Base-by-base conservation (phyloP, 495 filamentous ascomycete species). In the Penicillium pulvis region DNA sequence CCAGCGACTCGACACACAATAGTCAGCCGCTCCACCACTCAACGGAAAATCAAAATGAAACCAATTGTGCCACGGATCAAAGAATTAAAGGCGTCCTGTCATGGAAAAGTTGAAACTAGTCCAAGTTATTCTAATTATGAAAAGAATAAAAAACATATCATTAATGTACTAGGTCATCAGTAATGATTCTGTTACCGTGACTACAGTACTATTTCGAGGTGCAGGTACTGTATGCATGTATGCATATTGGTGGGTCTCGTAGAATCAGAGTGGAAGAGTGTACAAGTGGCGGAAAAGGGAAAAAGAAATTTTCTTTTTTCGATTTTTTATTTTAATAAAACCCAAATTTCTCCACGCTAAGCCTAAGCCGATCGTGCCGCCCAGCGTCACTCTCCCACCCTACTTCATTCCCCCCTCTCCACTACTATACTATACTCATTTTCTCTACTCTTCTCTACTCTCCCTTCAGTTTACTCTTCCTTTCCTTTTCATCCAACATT, bases 311-410 rank as follows among this genome's bases (percentile, higher is more conserved):
- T 47, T 47, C 14, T 41, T 41, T n/a, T n/a, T 47, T 47, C 44
- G 24, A 47, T 24, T 47, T 28, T 24, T 26, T 51, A 19, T 30
- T 4, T 24, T 50, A 57, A 47, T 31, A 26, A 50, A 55, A 35
- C 14, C 39, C 42, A 61, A 55, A 63, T 43, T 17, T 57, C 35
- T 12, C 55, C 42, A 44, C 53, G 44, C 65, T 68, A 70, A 54
- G 30, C 67, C 65, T 17, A 66, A 70, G 45, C 16, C 65, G 60
- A 58, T 63, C 44, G 57, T 65, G 62, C 67, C 67, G 67, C 26
- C 53, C 67, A 70, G 63, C 58, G 64, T 68, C 59, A 66, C 64
- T 66, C 51, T 42, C 36, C 49, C 30, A 35, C 19, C 28, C 49
- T 30, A 52, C 28, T 52, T 26, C 30, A 52, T 53, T 51, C 59